Evolutionary conservation across 805 yeast species (phyloP), one percentile per base, ranked within the genome.

Genomic region (Ogataea naganishii): DNA sequence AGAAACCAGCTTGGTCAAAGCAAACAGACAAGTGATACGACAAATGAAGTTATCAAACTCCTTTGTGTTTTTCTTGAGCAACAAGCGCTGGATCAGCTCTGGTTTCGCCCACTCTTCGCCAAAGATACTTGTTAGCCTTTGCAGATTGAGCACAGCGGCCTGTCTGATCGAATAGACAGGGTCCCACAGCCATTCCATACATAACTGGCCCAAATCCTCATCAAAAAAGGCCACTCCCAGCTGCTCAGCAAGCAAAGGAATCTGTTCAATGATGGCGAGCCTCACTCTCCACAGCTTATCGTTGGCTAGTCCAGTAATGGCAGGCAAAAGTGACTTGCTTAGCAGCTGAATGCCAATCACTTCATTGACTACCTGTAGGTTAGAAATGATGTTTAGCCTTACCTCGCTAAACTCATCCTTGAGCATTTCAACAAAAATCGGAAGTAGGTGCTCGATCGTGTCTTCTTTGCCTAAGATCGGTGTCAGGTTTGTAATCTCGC

Each of bases 111-210:
- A 92, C 22, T 76, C 76, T 21, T 88, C 77, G 19, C 97, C 98
- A 59, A 92, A 92, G 21, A 84, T 85, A 41, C 70, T 72, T 5
- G 96, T 77, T 45, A 92, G 66, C 43, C 80, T 77, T 42, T 72
- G 77, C 43, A 92, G 64, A 55, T 88, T 92, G 33, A 66, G 62
- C 19, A 92, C 94, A 1, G 97, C 97, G 7, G 98, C 98, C 42
- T 85, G 94, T 58, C 99, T 77, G 37, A 92, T 88, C 5, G 97
- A 88, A 59, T 75, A 92, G 23, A 92, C 98, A 4, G 88, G 82
- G 60, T 92, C 99, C 95, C 96, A 88, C 41, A 92, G 66, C 97
- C 98, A 92, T n/a, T 88, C 81, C 72, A 92, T 72, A 48, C 96
- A 92, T 44, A 92, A 66, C 29, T 82, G 78, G 39, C 94, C 86